A percentile compares a stretch with the other conserved stretches of the same genome.
These are phyloP conservation scores for Moesziomyces sp. DNA, from an alignment of 1,284 basidiomycete species.

Conservation along the genomic window DNA sequence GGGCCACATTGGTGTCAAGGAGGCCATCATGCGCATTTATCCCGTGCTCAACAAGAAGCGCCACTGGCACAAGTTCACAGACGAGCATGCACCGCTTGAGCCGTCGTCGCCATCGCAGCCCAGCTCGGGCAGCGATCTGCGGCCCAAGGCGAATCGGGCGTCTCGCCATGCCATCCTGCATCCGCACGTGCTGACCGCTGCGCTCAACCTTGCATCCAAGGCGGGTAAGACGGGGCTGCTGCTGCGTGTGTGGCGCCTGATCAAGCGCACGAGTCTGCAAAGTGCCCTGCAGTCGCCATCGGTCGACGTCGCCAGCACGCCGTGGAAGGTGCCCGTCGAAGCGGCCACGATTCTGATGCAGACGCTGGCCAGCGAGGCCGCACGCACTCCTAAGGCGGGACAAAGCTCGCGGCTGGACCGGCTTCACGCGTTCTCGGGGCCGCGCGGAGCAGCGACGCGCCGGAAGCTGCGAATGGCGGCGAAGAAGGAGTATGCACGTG, in stretches of 20 bases:
- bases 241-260: constrained; percentile 53
- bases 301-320: constrained; percentile 20
- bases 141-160: constrained; percentile 30
- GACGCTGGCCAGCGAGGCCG: constrained; percentile 36
- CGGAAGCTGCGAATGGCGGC: not conserved
- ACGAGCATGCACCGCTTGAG: not conserved
- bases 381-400: constrained; percentile 12
- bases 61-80: not conserved
- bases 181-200: constrained; percentile 46
- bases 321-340: constrained; percentile 39
- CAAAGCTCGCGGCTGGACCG: not conserved
- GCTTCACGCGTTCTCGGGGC: not conserved
- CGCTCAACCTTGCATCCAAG: constrained; percentile 47
- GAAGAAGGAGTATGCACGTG: constrained; percentile 17
- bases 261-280: constrained; percentile 47
- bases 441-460: not conserved
- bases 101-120: not conserved
- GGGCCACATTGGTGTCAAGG: constrained; percentile 30
- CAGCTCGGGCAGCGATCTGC: not conserved
- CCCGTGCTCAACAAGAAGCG: constrained; percentile 39
- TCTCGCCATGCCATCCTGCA: constrained; percentile 38
- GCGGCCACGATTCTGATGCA: constrained; percentile 54
- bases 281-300: constrained; percentile 18
- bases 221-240: constrained; percentile 46
- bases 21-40: constrained; percentile 42